These are phyloP conservation scores for Alloteropsis angusta DNA, from an alignment of 202 grass and related monocot genomes.

Conservation along the genomic window DNA sequence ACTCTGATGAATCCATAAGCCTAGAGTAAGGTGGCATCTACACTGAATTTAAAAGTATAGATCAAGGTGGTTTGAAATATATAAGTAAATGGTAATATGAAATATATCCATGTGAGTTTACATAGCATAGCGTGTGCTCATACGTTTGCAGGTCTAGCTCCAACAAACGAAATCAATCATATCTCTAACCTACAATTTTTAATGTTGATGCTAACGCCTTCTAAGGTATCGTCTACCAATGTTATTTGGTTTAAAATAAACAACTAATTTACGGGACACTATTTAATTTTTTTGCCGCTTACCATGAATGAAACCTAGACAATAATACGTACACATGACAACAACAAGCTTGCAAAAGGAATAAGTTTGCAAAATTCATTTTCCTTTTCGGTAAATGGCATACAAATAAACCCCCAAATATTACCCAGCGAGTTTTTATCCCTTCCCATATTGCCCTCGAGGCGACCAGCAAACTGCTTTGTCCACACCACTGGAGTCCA, in stretches of 20 bases:
- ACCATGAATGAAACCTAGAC: too few relatives aligned
- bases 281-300: neutral
- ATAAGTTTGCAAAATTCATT: neutral
- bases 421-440: neutral
- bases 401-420: neutral
- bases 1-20: too few relatives aligned
- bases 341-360: neutral
- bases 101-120: neutral
- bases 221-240: neutral
- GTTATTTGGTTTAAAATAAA: neutral
- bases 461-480: neutral
- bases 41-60: neutral
- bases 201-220: neutral
- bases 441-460: neutral
- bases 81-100: neutral
- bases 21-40: too few relatives aligned
- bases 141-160: neutral
- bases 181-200: neutral
- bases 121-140: too few relatives aligned
- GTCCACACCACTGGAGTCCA: conserved; percentile 14
- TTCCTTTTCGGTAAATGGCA: neutral
- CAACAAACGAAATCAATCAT: neutral
- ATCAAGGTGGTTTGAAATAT: neutral
- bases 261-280: neutral
- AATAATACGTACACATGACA: neutral